Conservation (phyloP, 2,329 filamentous ascomycete genomes). For the Mycosphaerella sp. region DNA sequence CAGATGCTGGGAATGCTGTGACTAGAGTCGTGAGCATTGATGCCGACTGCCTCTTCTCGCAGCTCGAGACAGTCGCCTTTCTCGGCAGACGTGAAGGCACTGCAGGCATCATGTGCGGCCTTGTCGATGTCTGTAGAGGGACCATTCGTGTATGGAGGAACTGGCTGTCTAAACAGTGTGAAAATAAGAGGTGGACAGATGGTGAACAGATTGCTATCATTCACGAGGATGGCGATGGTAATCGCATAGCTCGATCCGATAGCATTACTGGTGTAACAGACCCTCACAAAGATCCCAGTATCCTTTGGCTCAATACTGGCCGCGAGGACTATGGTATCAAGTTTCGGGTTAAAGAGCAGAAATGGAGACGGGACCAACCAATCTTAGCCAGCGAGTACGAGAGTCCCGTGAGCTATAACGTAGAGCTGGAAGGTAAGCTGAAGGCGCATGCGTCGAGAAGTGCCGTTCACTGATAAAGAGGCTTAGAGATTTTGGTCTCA, state of each 20-base stretch:
- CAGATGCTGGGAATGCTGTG: slow-evolving; percentile 36
- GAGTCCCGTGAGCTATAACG: slow-evolving; percentile 59
- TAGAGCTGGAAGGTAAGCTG: slow-evolving; percentile 62
- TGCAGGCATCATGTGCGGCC: slow-evolving; percentile 57
- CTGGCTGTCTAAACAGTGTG: slow-evolving; percentile 55
- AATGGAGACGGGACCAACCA: slow-evolving; percentile 43
- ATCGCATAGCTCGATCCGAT: slow-evolving; percentile 14
- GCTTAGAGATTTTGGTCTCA: slow-evolving; percentile 59
- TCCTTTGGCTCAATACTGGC: slow-evolving; percentile 63
- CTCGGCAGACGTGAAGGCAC: slow-evolving; percentile 60
- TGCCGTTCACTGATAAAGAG: slow-evolving; percentile 12
- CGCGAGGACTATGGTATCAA: slow-evolving; percentile 60
- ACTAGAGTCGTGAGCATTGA: slow-evolving; percentile 60
- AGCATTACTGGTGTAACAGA: slow-evolving; percentile 23
- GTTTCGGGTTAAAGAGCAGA: slow-evolving; percentile 56
- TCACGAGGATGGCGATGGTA: slow-evolving; percentile 16
- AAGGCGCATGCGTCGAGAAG: background rate
- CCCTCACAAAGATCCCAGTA: slow-evolving; percentile 35
- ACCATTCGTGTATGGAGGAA: slow-evolving; percentile 65
- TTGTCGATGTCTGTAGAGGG: slow-evolving; percentile 60
- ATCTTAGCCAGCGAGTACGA: slow-evolving; percentile 56
- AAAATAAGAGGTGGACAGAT: slow-evolving; percentile 29
- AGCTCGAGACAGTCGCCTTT: slow-evolving; percentile 63
- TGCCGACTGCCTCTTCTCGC: slow-evolving; percentile 64
- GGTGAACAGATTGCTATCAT: slow-evolving; percentile 27